Conservation (phyloP, 306 rosid genomes). For the Ammopiptanthus mongolicus region DNA sequence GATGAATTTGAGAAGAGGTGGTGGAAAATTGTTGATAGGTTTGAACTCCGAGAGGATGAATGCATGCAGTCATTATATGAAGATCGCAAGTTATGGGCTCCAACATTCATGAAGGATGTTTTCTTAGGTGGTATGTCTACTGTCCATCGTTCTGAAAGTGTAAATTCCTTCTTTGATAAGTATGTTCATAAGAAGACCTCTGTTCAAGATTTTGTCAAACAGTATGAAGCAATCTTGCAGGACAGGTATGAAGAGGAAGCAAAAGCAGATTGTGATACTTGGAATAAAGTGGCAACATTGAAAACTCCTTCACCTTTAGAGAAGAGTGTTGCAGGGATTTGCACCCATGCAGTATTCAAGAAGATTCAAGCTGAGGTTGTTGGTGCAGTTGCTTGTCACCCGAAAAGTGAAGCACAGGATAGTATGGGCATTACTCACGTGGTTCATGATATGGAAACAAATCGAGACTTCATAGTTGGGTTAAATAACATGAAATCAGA, state of each 20-base stretch:
- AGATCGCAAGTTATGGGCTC: constrained; percentile 85
- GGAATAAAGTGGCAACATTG: constrained; percentile 70
- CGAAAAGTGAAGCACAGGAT: constrained; percentile 75
- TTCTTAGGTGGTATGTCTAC: constrained; percentile 91
- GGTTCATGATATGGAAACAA: constrained; percentile 83
- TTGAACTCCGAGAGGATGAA: constrained; percentile 76
- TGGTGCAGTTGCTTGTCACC: constrained; percentile 95
- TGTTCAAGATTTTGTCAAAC: constrained; percentile 80
- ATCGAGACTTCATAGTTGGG: constrained; percentile 59
- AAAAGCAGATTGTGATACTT: constrained; percentile 90
- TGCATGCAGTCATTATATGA: constrained; percentile 70
- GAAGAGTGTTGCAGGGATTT: constrained; percentile 80
- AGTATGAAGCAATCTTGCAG: constrained; percentile 77
- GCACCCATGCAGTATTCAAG: constrained; percentile 81
- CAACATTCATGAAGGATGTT: constrained; percentile 66
- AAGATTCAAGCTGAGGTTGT: constrained; percentile 91
- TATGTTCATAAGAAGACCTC: constrained; percentile 90
- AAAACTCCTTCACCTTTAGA: constrained; percentile 95
- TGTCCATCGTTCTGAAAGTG: constrained; percentile 83
- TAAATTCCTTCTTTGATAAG: constrained; percentile 87
- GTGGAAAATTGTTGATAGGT: constrained; percentile 68
- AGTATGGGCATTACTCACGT: constrained; percentile 45
- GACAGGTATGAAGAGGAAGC: constrained; percentile 99
- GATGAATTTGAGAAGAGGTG: constrained; percentile 94
- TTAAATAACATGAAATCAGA: constrained; percentile 70